These are phyloP conservation scores for Rugonectria rugulosa DNA, from an alignment of 2,329 filamentous ascomycete genomes.

Conservation along the genomic window DNA sequence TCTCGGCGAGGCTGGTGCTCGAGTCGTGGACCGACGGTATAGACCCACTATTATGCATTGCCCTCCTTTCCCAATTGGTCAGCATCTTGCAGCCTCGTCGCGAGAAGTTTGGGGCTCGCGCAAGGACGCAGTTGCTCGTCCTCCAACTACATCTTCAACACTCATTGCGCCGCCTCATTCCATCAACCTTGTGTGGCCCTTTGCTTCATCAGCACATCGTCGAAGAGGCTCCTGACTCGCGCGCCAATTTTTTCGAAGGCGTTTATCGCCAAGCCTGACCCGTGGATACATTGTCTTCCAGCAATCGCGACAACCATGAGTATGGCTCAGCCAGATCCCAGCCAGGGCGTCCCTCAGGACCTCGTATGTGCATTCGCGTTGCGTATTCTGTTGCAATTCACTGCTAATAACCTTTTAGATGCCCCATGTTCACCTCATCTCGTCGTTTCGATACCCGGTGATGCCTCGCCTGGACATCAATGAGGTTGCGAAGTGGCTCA, in stretches of 20 bases:
- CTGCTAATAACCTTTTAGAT: conserved; percentile 60
- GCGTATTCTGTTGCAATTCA: conserved; percentile 5
- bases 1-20: conserved; percentile 6
- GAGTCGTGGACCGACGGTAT: conserved; percentile 3
- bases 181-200: conserved; percentile 19
- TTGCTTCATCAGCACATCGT: conserved; percentile 9
- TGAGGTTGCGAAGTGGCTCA: conserved; percentile 83
- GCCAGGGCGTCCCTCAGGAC: conserved; percentile 52
- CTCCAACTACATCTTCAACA: conserved; percentile 31
- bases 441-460: conserved; percentile 79
- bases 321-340: conserved; percentile 53
- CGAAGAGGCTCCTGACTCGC: neutral
- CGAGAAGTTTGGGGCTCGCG: conserved; percentile 48
- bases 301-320: conserved; percentile 36
- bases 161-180: conserved; percentile 35
- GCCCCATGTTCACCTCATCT: conserved; percentile 89
- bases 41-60: conserved; percentile 30
- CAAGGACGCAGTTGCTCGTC: conserved; percentile 29
- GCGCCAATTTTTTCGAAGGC: conserved; percentile 11
- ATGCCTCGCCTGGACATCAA: conserved; percentile 75
- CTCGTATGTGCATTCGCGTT: conserved; percentile 44
- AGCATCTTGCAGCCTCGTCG: conserved; percentile 42
- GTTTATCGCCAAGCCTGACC: conserved; percentile 30
- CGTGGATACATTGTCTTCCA: conserved; percentile 18
- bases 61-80: conserved; percentile 37